A percentile compares a stretch with the other conserved stretches of the same genome.
Evolutionary conservation across 371 early-diverging fungal species (phyloP).

Genomic region (Lichtheimia ramosa): DNA sequence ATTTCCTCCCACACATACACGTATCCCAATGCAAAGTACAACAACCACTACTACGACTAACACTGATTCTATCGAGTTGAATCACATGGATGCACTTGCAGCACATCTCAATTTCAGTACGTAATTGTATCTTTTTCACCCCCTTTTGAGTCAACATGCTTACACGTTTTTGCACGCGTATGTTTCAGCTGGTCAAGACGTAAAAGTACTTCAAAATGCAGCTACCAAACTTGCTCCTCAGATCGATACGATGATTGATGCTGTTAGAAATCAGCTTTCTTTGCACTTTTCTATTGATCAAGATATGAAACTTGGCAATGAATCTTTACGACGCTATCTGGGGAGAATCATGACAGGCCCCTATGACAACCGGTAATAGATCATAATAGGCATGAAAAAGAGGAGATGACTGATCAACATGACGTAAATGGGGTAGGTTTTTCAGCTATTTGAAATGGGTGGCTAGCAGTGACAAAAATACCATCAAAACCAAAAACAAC

Average conservation of each 20-base stretch:
- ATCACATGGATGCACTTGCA: too few species aligned
- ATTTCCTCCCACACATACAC: too few species aligned
- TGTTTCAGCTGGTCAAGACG: slow-evolving; percentile 1
- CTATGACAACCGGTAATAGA: slow-evolving; percentile 54
- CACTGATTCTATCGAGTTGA: too few species aligned
- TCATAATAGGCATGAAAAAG: not conserved
- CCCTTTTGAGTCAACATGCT: not conserved
- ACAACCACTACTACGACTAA: too few species aligned
- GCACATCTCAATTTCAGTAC: too few species aligned
- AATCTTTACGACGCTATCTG: slow-evolving; percentile 71
- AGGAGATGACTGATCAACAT: not conserved
- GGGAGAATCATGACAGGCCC: slow-evolving; percentile 68
- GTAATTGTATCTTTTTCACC: too few species aligned
- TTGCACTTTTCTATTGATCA: slow-evolving; percentile 59
- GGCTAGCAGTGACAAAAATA: slow-evolving; percentile 61
- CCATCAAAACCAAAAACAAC: slow-evolving; percentile 4
- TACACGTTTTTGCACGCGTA: not conserved
- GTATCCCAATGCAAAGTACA: too few species aligned
- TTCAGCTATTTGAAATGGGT: slow-evolving; percentile 78
- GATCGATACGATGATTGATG: slow-evolving; percentile 75
- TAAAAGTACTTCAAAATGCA: slow-evolving; percentile 58
- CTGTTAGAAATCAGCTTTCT: slow-evolving; percentile 62
- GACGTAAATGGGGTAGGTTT: slow-evolving; percentile 16
- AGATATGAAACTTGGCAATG: slow-evolving; percentile 79
- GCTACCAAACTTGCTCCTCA: slow-evolving; percentile 65